Conservation (phyloP, 768 basidiomycete genomes). For the Chalciporus chontae region DNA sequence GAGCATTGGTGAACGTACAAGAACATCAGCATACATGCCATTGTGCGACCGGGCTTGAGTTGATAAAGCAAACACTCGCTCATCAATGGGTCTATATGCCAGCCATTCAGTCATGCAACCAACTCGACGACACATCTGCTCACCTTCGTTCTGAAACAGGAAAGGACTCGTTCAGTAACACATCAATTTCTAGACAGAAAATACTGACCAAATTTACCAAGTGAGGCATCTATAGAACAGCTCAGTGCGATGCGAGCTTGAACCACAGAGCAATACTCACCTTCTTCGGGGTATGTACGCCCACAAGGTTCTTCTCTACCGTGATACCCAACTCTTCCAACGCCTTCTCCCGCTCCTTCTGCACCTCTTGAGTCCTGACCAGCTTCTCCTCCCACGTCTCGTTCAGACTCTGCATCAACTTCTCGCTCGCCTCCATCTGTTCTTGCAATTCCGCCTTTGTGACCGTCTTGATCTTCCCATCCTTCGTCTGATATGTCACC, state of each 20-base stretch:
- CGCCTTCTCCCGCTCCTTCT: slow-evolving; percentile 96
- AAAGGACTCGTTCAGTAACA: slow-evolving; percentile 13
- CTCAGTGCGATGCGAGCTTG: slow-evolving; percentile 10
- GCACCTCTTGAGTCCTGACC: slow-evolving; percentile 86
- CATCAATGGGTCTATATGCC: slow-evolving; percentile 81
- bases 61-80: slow-evolving; percentile 94
- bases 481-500: slow-evolving; percentile 90
- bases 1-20: slow-evolving; percentile 8
- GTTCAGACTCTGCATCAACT: slow-evolving; percentile 88
- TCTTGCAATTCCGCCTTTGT: slow-evolving; percentile 97
- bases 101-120: background rate
- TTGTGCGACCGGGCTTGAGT: slow-evolving; percentile 79
- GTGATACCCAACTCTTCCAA: slow-evolving; percentile 97
- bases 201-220: slow-evolving; percentile 83
- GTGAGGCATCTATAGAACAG: slow-evolving; percentile 73
- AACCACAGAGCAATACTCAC: slow-evolving; percentile 31
- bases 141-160: slow-evolving; percentile 64
- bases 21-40: slow-evolving; percentile 41
- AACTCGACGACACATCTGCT: slow-evolving; percentile 14
- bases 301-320: slow-evolving; percentile 93
- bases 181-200: slow-evolving; percentile 2
- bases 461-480: slow-evolving; percentile 91
- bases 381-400: slow-evolving; percentile 98
- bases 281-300: slow-evolving; percentile 98
- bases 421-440: slow-evolving; percentile 93